Conservation (phyloP, 225 moss, liverwort and hornwort species). For the Polytrichum commune region DNA sequence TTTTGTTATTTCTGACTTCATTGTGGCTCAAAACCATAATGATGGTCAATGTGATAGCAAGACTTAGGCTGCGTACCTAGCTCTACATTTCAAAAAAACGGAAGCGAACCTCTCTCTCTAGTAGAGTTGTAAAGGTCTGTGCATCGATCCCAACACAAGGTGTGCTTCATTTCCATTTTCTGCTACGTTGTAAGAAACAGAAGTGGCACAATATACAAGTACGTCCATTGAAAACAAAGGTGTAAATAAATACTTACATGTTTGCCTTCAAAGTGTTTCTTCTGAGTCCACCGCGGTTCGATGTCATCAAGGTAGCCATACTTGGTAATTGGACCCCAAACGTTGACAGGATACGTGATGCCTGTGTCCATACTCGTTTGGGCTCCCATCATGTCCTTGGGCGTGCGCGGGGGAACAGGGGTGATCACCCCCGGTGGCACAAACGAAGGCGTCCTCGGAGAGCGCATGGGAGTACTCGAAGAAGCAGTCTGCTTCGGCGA, state of each 20-base stretch:
- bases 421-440: constrained; percentile 29
- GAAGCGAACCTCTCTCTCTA: too few relatives aligned
- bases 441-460: constrained; percentile 28
- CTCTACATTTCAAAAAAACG: too few relatives aligned
- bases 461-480: constrained; percentile 7
- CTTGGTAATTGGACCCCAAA: constrained; percentile 46
- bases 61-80: too few relatives aligned
- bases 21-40: too few relatives aligned
- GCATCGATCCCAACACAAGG: too few relatives aligned
- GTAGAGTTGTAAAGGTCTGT: too few relatives aligned
- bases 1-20: too few relatives aligned
- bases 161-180: too few relatives aligned
- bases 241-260: constrained; percentile 16
- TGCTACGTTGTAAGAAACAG: too few relatives aligned
- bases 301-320: constrained; percentile 41
- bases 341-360: constrained; percentile 40
- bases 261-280: constrained; percentile 35
- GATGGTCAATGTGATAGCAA: too few relatives aligned
- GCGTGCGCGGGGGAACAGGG: constrained; percentile 33
- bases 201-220: too few relatives aligned
- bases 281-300: constrained; percentile 25
- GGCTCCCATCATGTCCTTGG: constrained; percentile 37
- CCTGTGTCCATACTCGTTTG: constrained; percentile 32
- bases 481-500: not conserved
- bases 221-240: too few relatives aligned